Base-by-base conservation (phyloP, 441 rosid genomes). In the Populus hybrid region DNA sequence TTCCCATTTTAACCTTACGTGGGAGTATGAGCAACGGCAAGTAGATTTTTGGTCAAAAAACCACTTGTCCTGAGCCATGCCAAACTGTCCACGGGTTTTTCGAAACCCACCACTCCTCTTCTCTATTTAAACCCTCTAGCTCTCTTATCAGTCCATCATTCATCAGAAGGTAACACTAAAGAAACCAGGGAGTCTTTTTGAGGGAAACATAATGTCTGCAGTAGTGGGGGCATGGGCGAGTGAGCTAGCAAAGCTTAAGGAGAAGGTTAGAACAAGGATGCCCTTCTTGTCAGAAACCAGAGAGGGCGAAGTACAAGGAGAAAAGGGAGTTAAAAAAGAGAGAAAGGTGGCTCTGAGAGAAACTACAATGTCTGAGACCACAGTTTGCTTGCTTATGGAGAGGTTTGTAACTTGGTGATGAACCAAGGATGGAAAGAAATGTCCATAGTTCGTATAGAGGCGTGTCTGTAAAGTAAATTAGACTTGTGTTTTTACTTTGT, bases 381-480 rank as follows among this genome's bases (percentile, higher is more conserved):
- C 93, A 16, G 87, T 94, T 20, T 89, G 83, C 80, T 71, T 92
- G 86, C 88, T 94, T 66, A 91, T 94, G 90, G 98, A 94, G 77
- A 91, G 95, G 21, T 94, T 94, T 84, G 97, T 86, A 31, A 93
- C 94, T 68, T 90, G 89, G 78, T 92, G 86, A 75, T 72, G 36
- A 29, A 69, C 3, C 73, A 69, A 9, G n/a, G 16, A 23, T 38
- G 16, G 12, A 26, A 4, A 64, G 38, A 24, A 38, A 64, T 36
- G 24, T 40, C 24, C 11, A 40, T 35, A 24, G 21, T 20, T 68
- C 45, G 23, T 33, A 18, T 31, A 23, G n/a, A 42, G 14, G 36
- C 3, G 12, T 24, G 11, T 18, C 53, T 28, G 76, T 63, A 59
- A 63, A n/a, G 76, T 18, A 63, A 14, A 21, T 14, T 3, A 16